Conservation (phyloP, 2,329 filamentous ascomycete species). For the Phyllosticta ampelicida region DNA sequence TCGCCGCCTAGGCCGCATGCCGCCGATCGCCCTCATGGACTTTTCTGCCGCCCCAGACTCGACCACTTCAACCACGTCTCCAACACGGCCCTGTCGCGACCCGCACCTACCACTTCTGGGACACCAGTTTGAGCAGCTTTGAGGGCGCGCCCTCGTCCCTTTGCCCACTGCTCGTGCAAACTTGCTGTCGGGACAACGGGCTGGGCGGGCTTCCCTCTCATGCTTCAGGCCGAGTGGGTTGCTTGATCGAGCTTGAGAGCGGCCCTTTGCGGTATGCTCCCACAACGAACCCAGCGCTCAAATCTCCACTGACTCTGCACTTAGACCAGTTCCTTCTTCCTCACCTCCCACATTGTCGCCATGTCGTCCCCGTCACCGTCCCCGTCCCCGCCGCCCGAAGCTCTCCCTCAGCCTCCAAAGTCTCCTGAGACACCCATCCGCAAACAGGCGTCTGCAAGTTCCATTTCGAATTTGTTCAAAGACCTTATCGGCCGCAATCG, state of each 20-base stretch:
- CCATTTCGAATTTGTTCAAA: constrained; percentile 8
- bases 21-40: constrained; percentile 8
- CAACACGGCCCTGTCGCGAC: background rate
- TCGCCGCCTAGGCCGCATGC: constrained; percentile 1
- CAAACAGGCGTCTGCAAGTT: constrained; percentile 8
- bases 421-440: background rate
- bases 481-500: constrained; percentile 5
- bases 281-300: background rate
- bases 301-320: background rate
- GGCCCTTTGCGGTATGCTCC: background rate
- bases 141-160: constrained; percentile 1
- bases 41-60: constrained; percentile 3
- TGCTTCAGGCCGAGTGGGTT: constrained; percentile 1
- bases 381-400: constrained; percentile 9
- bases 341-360: background rate
- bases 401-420: constrained; percentile 7
- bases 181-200: background rate
- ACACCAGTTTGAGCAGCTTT: background rate
- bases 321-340: background rate
- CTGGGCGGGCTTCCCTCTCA: background rate
- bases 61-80: background rate
- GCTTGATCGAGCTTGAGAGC: background rate
- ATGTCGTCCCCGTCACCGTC: constrained; percentile 10
- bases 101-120: constrained; percentile 1
- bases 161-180: constrained; percentile 2